Percentiles rank a stretch among this genome's conserved stretches.
phyloP scores from a whole-genome alignment of 768 basidiomycete genomes.

The Phlegmacium glaucopus region DNA sequence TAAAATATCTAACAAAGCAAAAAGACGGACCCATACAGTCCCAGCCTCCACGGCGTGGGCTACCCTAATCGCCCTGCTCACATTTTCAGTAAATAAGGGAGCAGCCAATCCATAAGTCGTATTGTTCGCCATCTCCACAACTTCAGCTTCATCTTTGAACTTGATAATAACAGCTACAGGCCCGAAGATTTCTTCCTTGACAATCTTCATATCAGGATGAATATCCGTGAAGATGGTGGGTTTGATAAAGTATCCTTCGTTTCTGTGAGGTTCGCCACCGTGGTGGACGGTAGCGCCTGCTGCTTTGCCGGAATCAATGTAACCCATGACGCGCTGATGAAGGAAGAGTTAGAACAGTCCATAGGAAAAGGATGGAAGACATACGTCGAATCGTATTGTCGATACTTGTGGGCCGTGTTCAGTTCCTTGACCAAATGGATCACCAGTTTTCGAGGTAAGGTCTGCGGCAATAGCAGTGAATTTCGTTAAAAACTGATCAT shows the following conservation, averaged over 20 bases:
- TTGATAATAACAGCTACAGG: conserved; percentile 71
- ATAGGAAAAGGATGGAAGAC: conserved; percentile 11
- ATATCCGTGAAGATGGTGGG: conserved; percentile 71
- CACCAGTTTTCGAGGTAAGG: conserved; percentile 48
- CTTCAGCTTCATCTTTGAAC: conserved; percentile 63
- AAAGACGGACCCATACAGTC: conserved; percentile 7
- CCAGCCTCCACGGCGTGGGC: conserved; percentile 48
- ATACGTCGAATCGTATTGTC: conserved; percentile 55
- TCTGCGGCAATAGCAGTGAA: conserved; percentile 38
- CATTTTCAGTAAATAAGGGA: conserved; percentile 70
- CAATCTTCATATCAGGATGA: conserved; percentile 63
- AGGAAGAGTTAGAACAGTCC: background rate
- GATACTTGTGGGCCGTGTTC: conserved; percentile 71
- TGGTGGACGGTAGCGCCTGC: conserved; percentile 52
- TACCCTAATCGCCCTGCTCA: conserved; percentile 58
- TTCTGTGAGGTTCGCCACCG: background rate
- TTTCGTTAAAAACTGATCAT: conserved; percentile 81
- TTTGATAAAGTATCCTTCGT: conserved; percentile 62
- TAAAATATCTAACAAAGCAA: conserved; percentile 1
- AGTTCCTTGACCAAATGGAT: conserved; percentile 51
- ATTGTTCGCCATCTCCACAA: conserved; percentile 42
- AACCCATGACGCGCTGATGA: conserved; percentile 63
- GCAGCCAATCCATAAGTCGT: conserved; percentile 76
- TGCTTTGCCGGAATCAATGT: conserved; percentile 70
- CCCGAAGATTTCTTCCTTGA: conserved; percentile 71